Base-by-base conservation (phyloP, 2,329 filamentous ascomycete species). In the Diaporthe amygdali region DNA sequence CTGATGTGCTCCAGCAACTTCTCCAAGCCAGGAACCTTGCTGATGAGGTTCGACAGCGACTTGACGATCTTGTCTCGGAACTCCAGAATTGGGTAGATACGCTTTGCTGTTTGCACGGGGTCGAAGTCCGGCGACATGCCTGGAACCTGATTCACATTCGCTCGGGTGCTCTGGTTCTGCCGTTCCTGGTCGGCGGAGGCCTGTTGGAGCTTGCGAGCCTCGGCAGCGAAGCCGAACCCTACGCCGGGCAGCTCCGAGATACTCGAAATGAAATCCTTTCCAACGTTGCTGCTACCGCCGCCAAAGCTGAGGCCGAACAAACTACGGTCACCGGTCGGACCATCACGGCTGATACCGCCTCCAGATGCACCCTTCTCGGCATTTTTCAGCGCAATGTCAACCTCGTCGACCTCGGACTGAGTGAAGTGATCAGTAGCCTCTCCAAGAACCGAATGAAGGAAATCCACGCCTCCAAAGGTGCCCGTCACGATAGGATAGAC, bases 1-100 rank as follows among this genome's bases (percentile, higher is more conserved):
- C 93, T 94, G 77, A 99, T 97, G 76, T 94, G 96, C 74, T 98
- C 96, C 27, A 98, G 90, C n/a, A 98, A 85, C 73, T 92, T 88
- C 82, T 97, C 94, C 5, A 99, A 87, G 0, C 96, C 96, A 0
- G 96, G 96, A 47, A 99, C 93, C 84, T 97, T 98, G 76, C 95
- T 91, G 75, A 98, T 94, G 66, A 95, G 92, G 47, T 90, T 89
- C 78, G 91, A 94, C 81, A 99, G 95, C 49, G 92, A 89, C 76
- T 94, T 94, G 64, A 98, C 95, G 68, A 99, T 95, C 78, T 93
- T 96, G 84, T 99, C 96, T 72, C 96, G 90, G 86, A 98, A 99
- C 72, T 94, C 89, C 0, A 99, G 88, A 72, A 99, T 97, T 0
- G 96, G 96, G 78, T 98, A 98, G 75, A 99, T 98, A 82, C 97